Percentiles rank a stretch among this genome's conserved stretches.
phyloP scores from a whole-genome alignment of 163 green algal species.

The Coccomyxa subellipsoidea region DNA sequence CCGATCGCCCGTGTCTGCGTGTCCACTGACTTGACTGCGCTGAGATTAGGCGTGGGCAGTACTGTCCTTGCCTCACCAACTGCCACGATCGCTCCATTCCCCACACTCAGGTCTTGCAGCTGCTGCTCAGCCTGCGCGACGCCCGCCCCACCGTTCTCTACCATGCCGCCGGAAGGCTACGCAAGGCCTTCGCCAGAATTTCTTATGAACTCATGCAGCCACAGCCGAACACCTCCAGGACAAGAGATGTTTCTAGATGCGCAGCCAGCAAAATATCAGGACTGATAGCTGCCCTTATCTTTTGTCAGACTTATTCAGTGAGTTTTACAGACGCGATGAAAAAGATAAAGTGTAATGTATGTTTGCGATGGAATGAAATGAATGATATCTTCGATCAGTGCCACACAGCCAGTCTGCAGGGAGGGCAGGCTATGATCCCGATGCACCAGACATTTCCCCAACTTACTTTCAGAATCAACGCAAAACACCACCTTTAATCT shows the following conservation, averaged over 20 bases:
- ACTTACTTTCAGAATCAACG: too few relatives aligned
- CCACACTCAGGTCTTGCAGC: slow-evolving; percentile 3
- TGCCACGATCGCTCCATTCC: slow-evolving; percentile 53
- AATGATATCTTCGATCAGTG: background rate
- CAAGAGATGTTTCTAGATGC: background rate
- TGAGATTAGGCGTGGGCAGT: slow-evolving; percentile 42
- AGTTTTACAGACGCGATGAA: too few relatives aligned
- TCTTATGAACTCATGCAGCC: background rate
- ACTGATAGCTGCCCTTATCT: background rate
- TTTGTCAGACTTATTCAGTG: too few relatives aligned
- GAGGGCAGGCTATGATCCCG: background rate
- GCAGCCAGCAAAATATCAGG: background rate
- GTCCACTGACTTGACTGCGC: slow-evolving; percentile 42
- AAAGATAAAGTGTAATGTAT: too few relatives aligned
- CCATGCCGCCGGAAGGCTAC: background rate
- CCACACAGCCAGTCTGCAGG: background rate
- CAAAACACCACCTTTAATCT: too few relatives aligned
- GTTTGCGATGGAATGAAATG: too few relatives aligned
- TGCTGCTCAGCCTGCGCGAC: background rate
- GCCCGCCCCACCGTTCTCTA: background rate
- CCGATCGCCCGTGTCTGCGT: slow-evolving; percentile 90
- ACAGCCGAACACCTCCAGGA: background rate
- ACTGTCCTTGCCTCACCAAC: slow-evolving; percentile 46
- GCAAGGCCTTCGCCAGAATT: background rate
- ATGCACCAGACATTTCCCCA: background rate